These are phyloP conservation scores for Bruguiera parviflora DNA, from an alignment of 345 rosid species.

Conservation along the genomic window DNA sequence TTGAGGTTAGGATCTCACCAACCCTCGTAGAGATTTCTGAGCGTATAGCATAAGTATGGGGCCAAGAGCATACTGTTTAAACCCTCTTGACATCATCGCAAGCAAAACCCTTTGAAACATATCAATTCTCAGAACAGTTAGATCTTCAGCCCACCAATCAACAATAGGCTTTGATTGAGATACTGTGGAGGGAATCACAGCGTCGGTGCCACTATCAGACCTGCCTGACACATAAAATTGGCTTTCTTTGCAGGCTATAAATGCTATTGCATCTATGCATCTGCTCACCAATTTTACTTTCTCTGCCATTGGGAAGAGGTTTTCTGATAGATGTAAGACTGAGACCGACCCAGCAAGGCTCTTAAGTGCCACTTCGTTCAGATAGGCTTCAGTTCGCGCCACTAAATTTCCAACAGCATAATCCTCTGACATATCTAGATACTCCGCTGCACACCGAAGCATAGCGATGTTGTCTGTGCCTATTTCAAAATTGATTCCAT, in stretches of 20 bases:
- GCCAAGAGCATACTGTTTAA: constrained; percentile 78
- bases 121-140: constrained; percentile 70
- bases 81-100: constrained; percentile 88
- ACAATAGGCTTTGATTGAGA: constrained; percentile 48
- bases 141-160: constrained; percentile 98
- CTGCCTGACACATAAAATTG: constrained; percentile 45
- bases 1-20: constrained; percentile 61
- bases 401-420: constrained; percentile 66
- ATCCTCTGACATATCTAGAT: constrained; percentile 87
- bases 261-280: constrained; percentile 78
- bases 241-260: constrained; percentile 68
- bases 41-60: constrained; percentile 95
- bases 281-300: constrained; percentile 69
- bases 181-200: constrained; percentile 23
- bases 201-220: constrained; percentile 39
- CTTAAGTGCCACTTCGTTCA: constrained; percentile 71
- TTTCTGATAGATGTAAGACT: constrained; percentile 56
- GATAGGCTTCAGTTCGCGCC: constrained; percentile 67
- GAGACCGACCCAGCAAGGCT: constrained; percentile 67
- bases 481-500: constrained; percentile 87
- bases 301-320: constrained; percentile 59
- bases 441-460: constrained; percentile 81
- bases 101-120: constrained; percentile 69
- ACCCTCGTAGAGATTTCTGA: constrained; percentile 85
- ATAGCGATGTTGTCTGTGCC: constrained; percentile 66